phyloP scores from a whole-genome alignment of 2,329 filamentous ascomycete genomes.

The Neocucurbitaria cava region DNA sequence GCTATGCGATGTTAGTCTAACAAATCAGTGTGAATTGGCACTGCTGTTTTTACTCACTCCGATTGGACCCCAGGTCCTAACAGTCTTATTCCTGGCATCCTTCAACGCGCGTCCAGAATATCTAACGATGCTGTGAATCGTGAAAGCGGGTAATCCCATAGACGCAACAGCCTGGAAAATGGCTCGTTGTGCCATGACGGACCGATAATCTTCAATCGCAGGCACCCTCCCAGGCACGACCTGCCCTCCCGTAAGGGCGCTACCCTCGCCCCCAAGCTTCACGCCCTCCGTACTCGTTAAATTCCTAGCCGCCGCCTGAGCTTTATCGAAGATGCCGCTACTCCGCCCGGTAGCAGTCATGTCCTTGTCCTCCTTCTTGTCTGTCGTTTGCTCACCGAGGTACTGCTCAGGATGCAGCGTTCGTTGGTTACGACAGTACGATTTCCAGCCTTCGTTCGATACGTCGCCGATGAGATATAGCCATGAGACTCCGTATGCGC shows the following conservation, averaged over 20 bases:
- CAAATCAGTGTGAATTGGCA: background rate
- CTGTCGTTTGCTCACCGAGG: constrained; percentile 10
- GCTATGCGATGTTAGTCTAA: constrained; percentile 48
- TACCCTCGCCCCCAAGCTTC: constrained; percentile 27
- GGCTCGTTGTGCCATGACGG: constrained; percentile 88
- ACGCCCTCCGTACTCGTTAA: constrained; percentile 28
- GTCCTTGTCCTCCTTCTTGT: constrained; percentile 23
- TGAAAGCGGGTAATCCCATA: constrained; percentile 94
- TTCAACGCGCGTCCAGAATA: constrained; percentile 91
- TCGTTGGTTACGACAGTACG: constrained; percentile 85
- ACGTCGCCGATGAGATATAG: constrained; percentile 91
- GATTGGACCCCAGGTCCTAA: constrained; percentile 90
- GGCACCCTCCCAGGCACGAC: constrained; percentile 59
- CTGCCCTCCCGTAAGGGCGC: constrained; percentile 29
- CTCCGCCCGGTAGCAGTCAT: constrained; percentile 41
- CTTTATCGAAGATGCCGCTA: constrained; percentile 19
- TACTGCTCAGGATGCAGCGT: constrained; percentile 70
- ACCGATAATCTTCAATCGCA: constrained; percentile 86
- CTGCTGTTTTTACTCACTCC: constrained; percentile 66
- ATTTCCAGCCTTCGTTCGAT: constrained; percentile 91
- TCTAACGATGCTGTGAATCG: constrained; percentile 89
- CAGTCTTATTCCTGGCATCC: constrained; percentile 73
- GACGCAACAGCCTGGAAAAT: constrained; percentile 90
- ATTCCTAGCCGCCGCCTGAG: constrained; percentile 34
- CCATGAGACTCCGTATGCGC: constrained; percentile 92